Base-by-base conservation (phyloP, 257 asterid species). In the Agastache rugosa region DNA sequence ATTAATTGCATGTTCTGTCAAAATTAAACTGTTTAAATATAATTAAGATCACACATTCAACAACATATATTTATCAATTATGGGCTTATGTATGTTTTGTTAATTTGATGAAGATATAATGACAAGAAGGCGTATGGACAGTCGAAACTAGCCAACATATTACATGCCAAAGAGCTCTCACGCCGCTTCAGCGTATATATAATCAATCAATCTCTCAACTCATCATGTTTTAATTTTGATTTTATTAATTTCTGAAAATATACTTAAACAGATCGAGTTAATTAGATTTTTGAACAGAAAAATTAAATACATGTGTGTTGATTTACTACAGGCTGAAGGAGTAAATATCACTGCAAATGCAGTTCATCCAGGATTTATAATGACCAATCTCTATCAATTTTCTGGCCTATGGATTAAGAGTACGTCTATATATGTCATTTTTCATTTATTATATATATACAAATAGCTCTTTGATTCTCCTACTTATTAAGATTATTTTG, bases 311-410 rank as follows among this genome's bases (percentile, higher is more conserved):
- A 11, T 50, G 56, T 50, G 7, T 50, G 56, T 31, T 31, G 1
- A 8, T 8, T 8, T 39, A 10, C 11, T 53, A 19, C 79, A 91
- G 97, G 94, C 88, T 44, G 97, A 88, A 77, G 96, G 96, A 75
- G 94, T 84, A 37, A 92, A 90, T 73, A 85, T 92, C 64, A 90
- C 90, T 6, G 97, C 86, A 17, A 90, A 88, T 58, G 83, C 96
- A 1, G 93, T 88, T 44, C 96, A 88, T 81, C 97, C 97, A 12
- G 96, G 97, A 45, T 63, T 90, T 69, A 92, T 90, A 42, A 87
- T 87, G 93, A 92, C 97, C 11, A 87, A 90, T 67, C 92, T 92
- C 58, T 87, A 84, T 83, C 83, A 85, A 70, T 76, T 88, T 74
- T 75, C 91, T 37, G 86, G 84, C 4, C 2, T 82, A 53, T 75